Conservation (phyloP, 371 early-diverging fungal species). For the Lichtheimia corymbifera region DNA sequence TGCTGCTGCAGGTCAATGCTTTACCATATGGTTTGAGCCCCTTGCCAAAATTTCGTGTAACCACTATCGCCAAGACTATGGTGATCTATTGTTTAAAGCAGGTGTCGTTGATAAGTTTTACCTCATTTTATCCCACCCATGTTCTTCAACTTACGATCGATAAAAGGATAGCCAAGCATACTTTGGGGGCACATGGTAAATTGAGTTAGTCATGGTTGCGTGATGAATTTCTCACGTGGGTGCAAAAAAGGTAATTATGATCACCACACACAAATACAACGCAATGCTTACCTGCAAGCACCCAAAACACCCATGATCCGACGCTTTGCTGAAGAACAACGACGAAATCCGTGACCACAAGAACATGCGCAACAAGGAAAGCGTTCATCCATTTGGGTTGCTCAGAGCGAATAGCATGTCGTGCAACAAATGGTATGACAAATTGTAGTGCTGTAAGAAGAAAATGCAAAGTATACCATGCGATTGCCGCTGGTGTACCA, state of each 20-base stretch:
- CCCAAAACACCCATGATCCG: conserved; percentile 51
- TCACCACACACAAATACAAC: background rate
- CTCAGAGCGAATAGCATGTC: conserved; percentile 37
- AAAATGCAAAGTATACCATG: conserved; percentile 44
- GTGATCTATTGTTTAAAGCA: conserved; percentile 24
- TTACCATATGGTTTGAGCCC: conserved; percentile 52
- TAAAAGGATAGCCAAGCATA: conserved; percentile 43
- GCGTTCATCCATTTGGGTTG: conserved; percentile 29
- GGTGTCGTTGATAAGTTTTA: background rate
- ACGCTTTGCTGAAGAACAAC: conserved; percentile 43
- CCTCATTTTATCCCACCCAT: too few relatives aligned
- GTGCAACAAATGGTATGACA: conserved; percentile 39
- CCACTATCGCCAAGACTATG: conserved; percentile 29
- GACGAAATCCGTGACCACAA: conserved; percentile 43
- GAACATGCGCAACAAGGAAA: conserved; percentile 30
- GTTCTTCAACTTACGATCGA: conserved; percentile 33
- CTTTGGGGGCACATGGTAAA: conserved; percentile 14
- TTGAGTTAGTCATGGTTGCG: background rate
- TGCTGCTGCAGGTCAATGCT: conserved; percentile 1
- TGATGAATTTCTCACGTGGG: background rate
- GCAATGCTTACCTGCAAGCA: conserved; percentile 39
- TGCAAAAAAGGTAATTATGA: background rate
- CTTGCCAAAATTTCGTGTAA: conserved; percentile 41
- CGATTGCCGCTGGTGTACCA: conserved; percentile 19
- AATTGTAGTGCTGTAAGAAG: conserved; percentile 36